Base-by-base conservation (phyloP, 2,329 filamentous ascomycete genomes). In the Hypoxylon sp. region DNA sequence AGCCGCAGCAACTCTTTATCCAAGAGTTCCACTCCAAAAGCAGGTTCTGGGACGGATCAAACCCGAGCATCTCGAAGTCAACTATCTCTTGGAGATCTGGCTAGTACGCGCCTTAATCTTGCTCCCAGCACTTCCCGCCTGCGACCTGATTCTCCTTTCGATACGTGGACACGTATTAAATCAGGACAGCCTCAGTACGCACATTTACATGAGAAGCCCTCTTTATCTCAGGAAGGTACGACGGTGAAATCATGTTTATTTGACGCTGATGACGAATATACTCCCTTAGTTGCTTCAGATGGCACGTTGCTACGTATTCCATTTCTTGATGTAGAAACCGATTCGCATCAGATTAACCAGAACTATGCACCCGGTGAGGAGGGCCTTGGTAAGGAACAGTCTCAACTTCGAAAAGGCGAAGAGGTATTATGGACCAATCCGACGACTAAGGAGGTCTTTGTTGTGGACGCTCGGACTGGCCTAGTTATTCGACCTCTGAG, bases 381-480 rank as follows among this genome's bases (percentile, higher is more conserved):
- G 27, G 56, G 27, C 13, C 8, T 24, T 1, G 7, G n/a, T 11
- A 37, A 19, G 31, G 54, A 60, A 27, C 37, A 13, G 47, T 24
- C 68, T 73, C 39, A 51, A 7, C 19, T 29, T 32, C 81, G 82
- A 53, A 75, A 75, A n/a, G 75, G 75, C 32, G 73, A 77, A 6
- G 76, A 79, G 0, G 75, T 88, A 0, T 65, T 79, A 15, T 93
- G 91, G 91, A 82, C 81, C 1, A 87, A 93, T 72, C 89, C 90
- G 0, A 73, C 79, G 7, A 92, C 88, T 0, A 86, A 84, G 69
- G 79, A 85, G 64, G 80, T 71, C 1, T 83, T 83, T 50, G 61
- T 81, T 1, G 76, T 92, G n/a, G 86, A 90, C 69, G 74, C 82
- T 5, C 82, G 85, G 19, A 91, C 88, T 8, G 89, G 89, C 62